Conservation (phyloP, 306 rosid genomes). For the Sophora flavescens region DNA sequence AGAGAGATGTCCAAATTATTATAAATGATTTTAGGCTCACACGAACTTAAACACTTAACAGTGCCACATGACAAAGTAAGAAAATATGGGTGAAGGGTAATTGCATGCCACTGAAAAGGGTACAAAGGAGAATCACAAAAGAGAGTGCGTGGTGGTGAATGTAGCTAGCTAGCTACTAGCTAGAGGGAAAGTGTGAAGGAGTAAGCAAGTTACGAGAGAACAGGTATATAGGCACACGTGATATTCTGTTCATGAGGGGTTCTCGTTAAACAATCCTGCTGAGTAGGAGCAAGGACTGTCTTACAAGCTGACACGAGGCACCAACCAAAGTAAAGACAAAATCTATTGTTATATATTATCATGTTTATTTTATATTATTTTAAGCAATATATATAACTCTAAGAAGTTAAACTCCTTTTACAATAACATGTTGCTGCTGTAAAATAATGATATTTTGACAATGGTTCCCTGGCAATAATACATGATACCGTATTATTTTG, state of each 20-base stretch:
- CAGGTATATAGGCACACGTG: conserved; percentile 40
- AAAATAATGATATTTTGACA: too few species aligned
- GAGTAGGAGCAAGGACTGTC: not conserved
- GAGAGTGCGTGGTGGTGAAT: not conserved
- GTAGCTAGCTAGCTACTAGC: not conserved
- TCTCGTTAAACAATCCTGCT: conserved; percentile 12
- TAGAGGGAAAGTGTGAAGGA: not conserved
- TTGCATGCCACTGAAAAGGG: conserved; percentile 19
- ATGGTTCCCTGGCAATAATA: too few species aligned
- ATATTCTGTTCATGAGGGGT: not conserved
- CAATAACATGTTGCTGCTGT: too few species aligned
- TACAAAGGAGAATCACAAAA: not conserved
- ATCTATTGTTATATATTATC: not conserved
- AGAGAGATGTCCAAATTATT: too few species aligned
- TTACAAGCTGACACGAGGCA: conserved; percentile 16
- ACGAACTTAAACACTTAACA: too few species aligned
- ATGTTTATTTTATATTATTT: too few species aligned
- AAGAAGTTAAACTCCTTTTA: too few species aligned
- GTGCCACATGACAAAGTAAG: not conserved
- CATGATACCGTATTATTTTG: too few species aligned
- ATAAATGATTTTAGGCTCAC: too few species aligned
- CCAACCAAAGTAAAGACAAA: not conserved
- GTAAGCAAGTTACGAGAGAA: conserved; percentile 35
- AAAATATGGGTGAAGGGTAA: not conserved
- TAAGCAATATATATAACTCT: too few species aligned